Evolutionary conservation across 129 eudicot genomes (phyloP).

Genomic region (Silybum marianum): DNA sequence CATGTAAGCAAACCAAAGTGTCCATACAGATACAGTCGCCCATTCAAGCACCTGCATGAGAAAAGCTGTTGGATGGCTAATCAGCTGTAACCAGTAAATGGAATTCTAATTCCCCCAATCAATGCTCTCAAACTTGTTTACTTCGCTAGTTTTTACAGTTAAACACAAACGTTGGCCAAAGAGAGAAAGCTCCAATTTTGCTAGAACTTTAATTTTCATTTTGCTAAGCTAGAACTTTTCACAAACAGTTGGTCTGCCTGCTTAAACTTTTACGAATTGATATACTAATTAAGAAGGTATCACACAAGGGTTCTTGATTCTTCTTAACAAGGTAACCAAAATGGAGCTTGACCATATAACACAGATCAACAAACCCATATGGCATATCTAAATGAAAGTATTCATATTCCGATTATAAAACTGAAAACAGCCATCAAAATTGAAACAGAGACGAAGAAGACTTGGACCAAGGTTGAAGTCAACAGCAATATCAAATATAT

Average conservation of each 20-base stretch:
- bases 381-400: neutral
- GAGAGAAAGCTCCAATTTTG: neutral
- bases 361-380: neutral
- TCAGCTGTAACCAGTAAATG: neutral
- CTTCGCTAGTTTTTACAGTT: neutral
- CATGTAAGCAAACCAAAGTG: neutral
- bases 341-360: slow-evolving; percentile 14
- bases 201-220: neutral
- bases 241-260: slow-evolving; percentile 1
- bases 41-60: neutral
- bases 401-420: neutral
- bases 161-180: neutral
- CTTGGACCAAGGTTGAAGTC: slow-evolving; percentile 28
- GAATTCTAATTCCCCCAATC: neutral
- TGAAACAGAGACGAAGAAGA: slow-evolving; percentile 21
- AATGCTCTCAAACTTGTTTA: neutral
- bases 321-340: slow-evolving; percentile 3
- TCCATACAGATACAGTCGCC: neutral
- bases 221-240: neutral
- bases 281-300: neutral
- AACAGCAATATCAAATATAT: slow-evolving; percentile 18
- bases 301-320: neutral
- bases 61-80: neutral
- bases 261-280: neutral
- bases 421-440: slow-evolving; percentile 9